These are phyloP conservation scores for Leishmania guyanensis DNA, from an alignment of 208 protist species.

Conservation along the genomic window DNA sequence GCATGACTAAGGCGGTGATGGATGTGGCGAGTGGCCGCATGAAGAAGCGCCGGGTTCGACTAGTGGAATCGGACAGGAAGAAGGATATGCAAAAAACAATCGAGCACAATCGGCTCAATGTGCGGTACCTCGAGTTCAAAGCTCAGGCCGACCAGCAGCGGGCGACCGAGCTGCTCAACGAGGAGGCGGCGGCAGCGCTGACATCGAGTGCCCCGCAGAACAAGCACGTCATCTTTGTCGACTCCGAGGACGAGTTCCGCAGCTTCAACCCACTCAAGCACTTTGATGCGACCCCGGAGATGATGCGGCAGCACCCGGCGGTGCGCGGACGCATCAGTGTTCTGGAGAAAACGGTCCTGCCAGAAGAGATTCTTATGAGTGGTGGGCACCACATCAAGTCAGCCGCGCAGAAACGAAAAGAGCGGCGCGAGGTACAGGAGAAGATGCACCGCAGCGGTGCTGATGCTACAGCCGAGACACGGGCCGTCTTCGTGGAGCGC, in stretches of 20 bases:
- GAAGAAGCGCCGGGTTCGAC: conserved; percentile 47
- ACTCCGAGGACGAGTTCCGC: conserved; percentile 79
- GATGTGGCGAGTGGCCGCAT: conserved; percentile 85
- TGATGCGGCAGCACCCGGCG: conserved; percentile 85
- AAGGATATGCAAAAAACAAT: conserved; percentile 68
- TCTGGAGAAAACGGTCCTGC: conserved; percentile 80
- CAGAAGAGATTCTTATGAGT: conserved; percentile 79
- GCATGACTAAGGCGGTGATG: conserved; percentile 92
- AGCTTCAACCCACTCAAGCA: conserved; percentile 72
- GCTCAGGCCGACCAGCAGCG: conserved; percentile 61
- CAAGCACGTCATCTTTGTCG: conserved; percentile 87
- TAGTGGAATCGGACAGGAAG: conserved; percentile 45
- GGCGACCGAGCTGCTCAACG: conserved; percentile 75
- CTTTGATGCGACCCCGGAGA: conserved; percentile 85
- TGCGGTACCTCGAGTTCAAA: conserved; percentile 89
- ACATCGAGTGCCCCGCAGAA: conserved; percentile 68
- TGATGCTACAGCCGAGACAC: conserved; percentile 31
- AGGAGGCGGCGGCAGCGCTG: conserved; percentile 71
- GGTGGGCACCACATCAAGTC: conserved; percentile 70
- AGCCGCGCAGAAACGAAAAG: conserved; percentile 62
- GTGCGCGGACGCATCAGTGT: conserved; percentile 71
- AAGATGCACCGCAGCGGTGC: conserved; percentile 47
- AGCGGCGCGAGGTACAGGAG: conserved; percentile 74
- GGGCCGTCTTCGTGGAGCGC: conserved; percentile 43
- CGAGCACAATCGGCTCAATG: conserved; percentile 69